Percentiles rank a stretch among this genome's conserved stretches.
phyloP scores from a whole-genome alignment of 371 early-diverging fungal genomes.

The Mortierella sp. region DNA sequence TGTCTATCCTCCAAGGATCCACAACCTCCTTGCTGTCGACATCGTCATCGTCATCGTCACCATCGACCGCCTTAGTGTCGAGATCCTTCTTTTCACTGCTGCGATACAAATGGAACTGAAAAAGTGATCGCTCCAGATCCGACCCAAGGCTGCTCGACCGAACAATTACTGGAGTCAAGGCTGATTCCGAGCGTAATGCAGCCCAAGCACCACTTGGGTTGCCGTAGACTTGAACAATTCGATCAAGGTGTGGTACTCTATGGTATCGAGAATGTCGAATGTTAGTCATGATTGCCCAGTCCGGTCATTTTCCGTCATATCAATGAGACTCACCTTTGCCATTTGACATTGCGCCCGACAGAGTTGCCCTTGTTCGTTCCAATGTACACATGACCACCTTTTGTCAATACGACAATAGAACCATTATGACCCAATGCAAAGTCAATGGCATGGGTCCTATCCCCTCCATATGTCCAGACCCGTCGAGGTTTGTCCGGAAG shows the following conservation, averaged over 20 bases:
- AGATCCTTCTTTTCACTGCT: slow-evolving; percentile 29
- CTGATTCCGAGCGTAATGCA: slow-evolving; percentile 62
- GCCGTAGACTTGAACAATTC: slow-evolving; percentile 62
- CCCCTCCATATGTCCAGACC: slow-evolving; percentile 55
- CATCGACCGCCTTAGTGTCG: not conserved
- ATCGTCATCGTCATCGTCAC: slow-evolving; percentile 24
- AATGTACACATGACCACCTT: slow-evolving; percentile 62
- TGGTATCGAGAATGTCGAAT: no score
- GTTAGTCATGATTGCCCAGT: not conserved
- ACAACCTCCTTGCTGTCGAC: slow-evolving; percentile 13
- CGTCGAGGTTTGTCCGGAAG: slow-evolving; percentile 52
- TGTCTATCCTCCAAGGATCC: slow-evolving; percentile 37
- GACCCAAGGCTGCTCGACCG: slow-evolving; percentile 39
- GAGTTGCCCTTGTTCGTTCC: slow-evolving; percentile 54
- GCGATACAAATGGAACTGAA: slow-evolving; percentile 45
- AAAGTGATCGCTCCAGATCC: slow-evolving; percentile 57
- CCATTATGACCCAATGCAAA: slow-evolving; percentile 65
- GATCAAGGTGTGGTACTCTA: slow-evolving; percentile 61
- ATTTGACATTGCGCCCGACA: slow-evolving; percentile 39
- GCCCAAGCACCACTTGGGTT: slow-evolving; percentile 71
- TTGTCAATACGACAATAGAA: slow-evolving; percentile 60
- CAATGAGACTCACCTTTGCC: slow-evolving; percentile 34
- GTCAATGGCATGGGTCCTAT: slow-evolving; percentile 51
- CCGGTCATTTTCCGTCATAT: not conserved
- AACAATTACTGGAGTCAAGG: slow-evolving; percentile 25